Base-by-base conservation (phyloP, 148 eudicot genomes). In the Rhododendron mucronatum region DNA sequence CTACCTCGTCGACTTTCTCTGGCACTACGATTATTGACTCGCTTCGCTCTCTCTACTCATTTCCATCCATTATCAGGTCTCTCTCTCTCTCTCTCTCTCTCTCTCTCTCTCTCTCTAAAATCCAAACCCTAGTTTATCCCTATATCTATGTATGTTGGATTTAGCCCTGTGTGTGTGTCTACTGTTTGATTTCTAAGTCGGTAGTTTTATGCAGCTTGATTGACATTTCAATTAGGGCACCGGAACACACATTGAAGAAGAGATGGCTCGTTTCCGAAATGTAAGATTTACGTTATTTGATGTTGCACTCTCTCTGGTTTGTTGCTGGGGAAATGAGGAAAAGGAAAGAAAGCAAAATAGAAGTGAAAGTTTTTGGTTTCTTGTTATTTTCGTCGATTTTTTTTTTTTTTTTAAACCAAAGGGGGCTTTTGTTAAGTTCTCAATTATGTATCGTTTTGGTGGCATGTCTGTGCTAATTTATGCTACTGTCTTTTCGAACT, bases 241-340 rank as follows among this genome's bases (percentile, higher is more conserved):
- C 35, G 12, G 67, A 4, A 33, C n/a, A 21, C 18, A 44, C 26
- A 26, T 1, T 16, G 21, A n/a, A 1, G 16, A 35, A 59, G 78
- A 39, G 33, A 90, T 90, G 91, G 88, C 89, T 86, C 89, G 91
- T 78, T 90, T 90, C 71, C 88, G 88, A 26, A 88, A 88, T 75
- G 91, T 90, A 90, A 90, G 90, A 50, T 26, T n/a, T 26, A 2
- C 6, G 14, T 47, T 79, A 8, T n/a, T 10, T 5, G 82, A 12
- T 47, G 57, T 26, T 50, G 35, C 7, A n/a, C 4, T 11, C 20
- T 5, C 61, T 50, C 28, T 26, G 37, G 21, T 8, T 65, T 65
- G 71, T 79, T 79, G 59, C 4, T 78, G 2, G 81, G 30, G n/a
- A 78, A 18, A 41, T 3, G 26, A 39, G 23, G 80, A 39, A 76